A percentile compares a stretch with the other conserved stretches of the same genome.
These are phyloP conservation scores for Acanthamoeba lenticulata DNA, from an alignment of 208 protist species.

Conservation along the genomic window DNA sequence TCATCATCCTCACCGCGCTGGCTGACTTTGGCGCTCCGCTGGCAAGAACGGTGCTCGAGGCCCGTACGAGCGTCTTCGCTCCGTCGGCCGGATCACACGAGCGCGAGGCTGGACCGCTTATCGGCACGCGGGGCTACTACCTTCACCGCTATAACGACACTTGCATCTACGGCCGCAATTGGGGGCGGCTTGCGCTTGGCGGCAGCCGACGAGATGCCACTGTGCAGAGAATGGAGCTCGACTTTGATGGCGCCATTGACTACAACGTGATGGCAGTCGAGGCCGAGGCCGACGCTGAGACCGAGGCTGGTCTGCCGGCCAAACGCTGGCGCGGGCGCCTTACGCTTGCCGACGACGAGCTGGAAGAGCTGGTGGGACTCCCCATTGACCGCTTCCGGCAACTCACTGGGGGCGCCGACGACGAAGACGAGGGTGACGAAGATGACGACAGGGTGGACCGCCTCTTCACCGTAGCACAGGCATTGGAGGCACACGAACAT, in stretches of 20 bases:
- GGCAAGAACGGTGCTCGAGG: too few relatives aligned
- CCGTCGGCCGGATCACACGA: background rate
- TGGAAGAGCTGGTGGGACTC: background rate
- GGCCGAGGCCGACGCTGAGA: background rate
- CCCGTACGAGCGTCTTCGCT: too few relatives aligned
- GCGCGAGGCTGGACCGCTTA: background rate
- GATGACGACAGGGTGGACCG: background rate
- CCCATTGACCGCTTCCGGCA: constrained; percentile 12
- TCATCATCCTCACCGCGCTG: background rate
- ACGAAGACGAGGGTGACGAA: background rate
- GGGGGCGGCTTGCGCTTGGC: constrained; percentile 18
- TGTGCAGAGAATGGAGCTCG: background rate
- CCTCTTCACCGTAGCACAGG: background rate
- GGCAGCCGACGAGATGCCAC: background rate
- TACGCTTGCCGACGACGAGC: background rate
- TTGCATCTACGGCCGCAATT: constrained; percentile 13
- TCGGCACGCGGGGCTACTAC: constrained; percentile 45
- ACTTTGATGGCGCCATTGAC: background rate
- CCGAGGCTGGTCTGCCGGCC: background rate
- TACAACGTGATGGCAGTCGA: background rate
- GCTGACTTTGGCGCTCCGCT: too few relatives aligned
- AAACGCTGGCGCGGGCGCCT: background rate
- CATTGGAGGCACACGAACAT: background rate
- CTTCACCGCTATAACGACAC: constrained; percentile 45
- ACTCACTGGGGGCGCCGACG: background rate